Evolutionary conservation across 2,329 filamentous ascomycete genomes (phyloP), one percentile per base, ranked within the genome.

Genomic region (Drechslera avenae): DNA sequence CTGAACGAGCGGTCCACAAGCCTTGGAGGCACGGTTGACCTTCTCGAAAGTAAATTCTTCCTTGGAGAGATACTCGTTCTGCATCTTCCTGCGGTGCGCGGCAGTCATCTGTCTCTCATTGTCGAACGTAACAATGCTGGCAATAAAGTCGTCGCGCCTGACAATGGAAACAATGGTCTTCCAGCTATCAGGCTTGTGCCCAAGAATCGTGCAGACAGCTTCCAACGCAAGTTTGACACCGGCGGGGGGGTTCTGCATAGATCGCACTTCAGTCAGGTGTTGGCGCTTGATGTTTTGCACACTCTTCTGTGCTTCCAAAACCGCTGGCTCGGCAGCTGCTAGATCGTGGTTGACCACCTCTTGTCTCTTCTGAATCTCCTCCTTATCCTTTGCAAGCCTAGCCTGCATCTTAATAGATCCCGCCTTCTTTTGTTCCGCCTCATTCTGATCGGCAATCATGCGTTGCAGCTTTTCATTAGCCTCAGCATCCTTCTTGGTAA

Each of bases 271-370:
- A 10, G 92, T 97, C 59, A 99, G 82, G 74, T 99, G 94, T 72
- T 96, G 91, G 70, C 89, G 86, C 80, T 97, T 99, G 79, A 99
- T 99, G 79, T 95, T 97, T 79, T 90, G 94, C 74, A 99, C 95
- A 76, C 92, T 97, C 73, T 91, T 90, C 78, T 94, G 90, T 40
- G 94, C 94, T 74, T 96, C 91, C 56, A 89, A 78, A 46, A 99
- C 94, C 40, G 94, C 94, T 7, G 94, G 94, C 71, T 97, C 93
- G 12, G 94, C 94, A 69, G 86, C 88, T 23, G 91, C 93, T 52
- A 99, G 80, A 77, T 99, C 94, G 62, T 86, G 83, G 63, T 96
- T 76, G 30, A 97, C 95, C 49, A 96, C 86, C 73, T 93, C 87
- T 72, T 85, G 88, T 59, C 94, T 87, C 60, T 83, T 80, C 3